Base-by-base conservation (phyloP, 257 asterid genomes). In the Linderniella brevidens region DNA sequence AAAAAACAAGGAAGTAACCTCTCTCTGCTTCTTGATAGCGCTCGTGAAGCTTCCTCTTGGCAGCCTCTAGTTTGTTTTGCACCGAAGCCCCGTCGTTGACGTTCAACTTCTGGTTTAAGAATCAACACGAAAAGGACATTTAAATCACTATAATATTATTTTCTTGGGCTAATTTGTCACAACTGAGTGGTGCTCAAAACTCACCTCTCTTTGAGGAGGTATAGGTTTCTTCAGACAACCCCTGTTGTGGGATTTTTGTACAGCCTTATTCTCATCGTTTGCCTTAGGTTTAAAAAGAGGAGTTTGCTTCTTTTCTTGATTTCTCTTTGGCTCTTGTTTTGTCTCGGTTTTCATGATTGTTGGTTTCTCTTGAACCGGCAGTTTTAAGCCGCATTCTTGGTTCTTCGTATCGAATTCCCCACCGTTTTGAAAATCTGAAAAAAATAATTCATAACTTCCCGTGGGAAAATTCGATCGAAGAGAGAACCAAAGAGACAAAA, bases 381-480 rank as follows among this genome's bases (percentile, higher is more conserved):
- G n/a, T n/a, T 71, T 86, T 72, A 90, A 65, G 73, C 86, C 79
- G 62, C 45, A 70, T 47, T 55, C 82, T 42, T 60, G 77, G 77
- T 75, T 86, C 79, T 71, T n/a, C n/a, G n/a, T 76, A 71, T 72
- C 68, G 64, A 71, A 68, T 72, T 69, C 93, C 84, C 86, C 84
- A 68, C 70, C 53, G 82, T 66, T 79, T 54, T 49, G 78, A 71
- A 77, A 92, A 75, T 87, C 97, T 79, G 85, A 74, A 72, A 76
- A 42, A 62, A 56, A 51, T 62, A 61, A 63, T 74, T 77, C 74
- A 63, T 57, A n/a, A n/a, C n/a, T 46, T 58, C 54, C 54, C 63
- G 77, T 58, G 70, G 78, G 86, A 73, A 65, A 68, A 73, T 70
- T 71, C 35, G 57, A 59, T 53, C 62, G 35, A 59, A 57, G 53